Evolutionary conservation across 257 asterid genomes (phyloP), one percentile per base, ranked within the genome.

Genomic region (Solanum sitiens): DNA sequence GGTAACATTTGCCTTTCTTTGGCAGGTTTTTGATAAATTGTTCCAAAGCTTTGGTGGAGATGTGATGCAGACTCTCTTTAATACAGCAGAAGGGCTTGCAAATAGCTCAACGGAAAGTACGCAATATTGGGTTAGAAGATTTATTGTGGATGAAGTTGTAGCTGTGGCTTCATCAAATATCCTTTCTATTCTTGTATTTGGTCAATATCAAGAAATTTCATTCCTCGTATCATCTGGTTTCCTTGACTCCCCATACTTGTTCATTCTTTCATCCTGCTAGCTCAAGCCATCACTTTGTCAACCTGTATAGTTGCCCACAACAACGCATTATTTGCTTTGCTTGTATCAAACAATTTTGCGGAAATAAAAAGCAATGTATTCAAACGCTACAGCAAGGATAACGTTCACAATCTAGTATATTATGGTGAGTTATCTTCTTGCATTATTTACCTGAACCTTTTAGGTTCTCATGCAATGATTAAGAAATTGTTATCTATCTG

Each of bases 271-370:
- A 91, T 96, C 90, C 92, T 97, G 90, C 94, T 95, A 95, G 99
- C 96, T 92, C 99, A 97, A 96, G 99, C 98, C 39, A 94, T 96
- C 84, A 94, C 99, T 71, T 85, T 97, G 90, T 96, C 99, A 37
- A 95, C 99, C 23, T 97, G 99, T 89, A 96, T 97, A 91, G 99
- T 96, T 95, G 95, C 99, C 89, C 99, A 96, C 88, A 97, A 97
- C 80, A 97, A 97, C 84, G 97, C 99, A 74, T 91, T 97, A 87
- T 94, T 96, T 86, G 98, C 98, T 68, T 93, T 97, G 96, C 97
- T 97, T n/a, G 95, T 97, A 85, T 96, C 99, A 14, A 97, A 95
- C 95, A 97, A 97, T 92, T 97, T 97, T 90, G 96, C 98, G 16
- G 99, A 97, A 95, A 97, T 97, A 53, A 97, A 97, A 87, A 94